Evolutionary conservation across 1,284 basidiomycete genomes (phyloP).

Genomic region (Moesziomyces globuligerus): DNA sequence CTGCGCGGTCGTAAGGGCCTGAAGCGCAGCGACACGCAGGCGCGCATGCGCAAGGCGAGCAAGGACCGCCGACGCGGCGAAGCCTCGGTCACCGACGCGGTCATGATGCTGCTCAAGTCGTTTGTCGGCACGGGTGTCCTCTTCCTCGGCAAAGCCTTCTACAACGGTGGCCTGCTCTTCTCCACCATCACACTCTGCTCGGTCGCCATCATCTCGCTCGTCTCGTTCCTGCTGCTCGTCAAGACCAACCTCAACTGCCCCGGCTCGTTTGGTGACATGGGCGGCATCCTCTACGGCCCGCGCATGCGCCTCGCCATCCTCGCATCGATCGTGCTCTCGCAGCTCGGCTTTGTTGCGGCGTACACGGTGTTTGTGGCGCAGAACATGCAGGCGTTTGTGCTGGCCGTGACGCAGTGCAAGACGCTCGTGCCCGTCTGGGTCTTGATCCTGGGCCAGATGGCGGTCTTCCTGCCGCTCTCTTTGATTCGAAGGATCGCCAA

Average conservation of each 20-base stretch:
- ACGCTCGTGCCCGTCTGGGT: slow-evolving; percentile 77
- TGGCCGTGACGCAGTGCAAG: slow-evolving; percentile 83
- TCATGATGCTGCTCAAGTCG: slow-evolving; percentile 74
- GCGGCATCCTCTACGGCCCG: slow-evolving; percentile 88
- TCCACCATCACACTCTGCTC: slow-evolving; percentile 80
- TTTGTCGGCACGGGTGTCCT: slow-evolving; percentile 97
- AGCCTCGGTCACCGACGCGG: slow-evolving; percentile 63
- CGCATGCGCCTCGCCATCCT: slow-evolving; percentile 93
- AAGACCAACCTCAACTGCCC: slow-evolving; percentile 87
- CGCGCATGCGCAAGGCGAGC: slow-evolving; percentile 53
- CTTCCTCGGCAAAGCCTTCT: slow-evolving; percentile 97
- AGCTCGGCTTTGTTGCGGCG: slow-evolving; percentile 85
- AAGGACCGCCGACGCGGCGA: slow-evolving; percentile 58
- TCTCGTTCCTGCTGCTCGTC: slow-evolving; percentile 92
- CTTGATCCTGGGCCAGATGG: slow-evolving; percentile 84
- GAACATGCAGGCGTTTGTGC: slow-evolving; percentile 83
- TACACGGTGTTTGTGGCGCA: slow-evolving; percentile 97
- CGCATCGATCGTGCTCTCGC: slow-evolving; percentile 86
- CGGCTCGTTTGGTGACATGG: slow-evolving; percentile 96
- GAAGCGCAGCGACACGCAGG: slow-evolving; percentile 33
- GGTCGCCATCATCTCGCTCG: slow-evolving; percentile 88
- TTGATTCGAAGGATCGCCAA: slow-evolving; percentile 71
- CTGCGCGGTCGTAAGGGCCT: slow-evolving; percentile 40
- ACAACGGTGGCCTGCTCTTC: slow-evolving; percentile 94
- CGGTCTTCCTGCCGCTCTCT: slow-evolving; percentile 75